These are phyloP conservation scores for Metarhizium anisopliae DNA, from an alignment of 2,329 filamentous ascomycete species.

Conservation along the genomic window DNA sequence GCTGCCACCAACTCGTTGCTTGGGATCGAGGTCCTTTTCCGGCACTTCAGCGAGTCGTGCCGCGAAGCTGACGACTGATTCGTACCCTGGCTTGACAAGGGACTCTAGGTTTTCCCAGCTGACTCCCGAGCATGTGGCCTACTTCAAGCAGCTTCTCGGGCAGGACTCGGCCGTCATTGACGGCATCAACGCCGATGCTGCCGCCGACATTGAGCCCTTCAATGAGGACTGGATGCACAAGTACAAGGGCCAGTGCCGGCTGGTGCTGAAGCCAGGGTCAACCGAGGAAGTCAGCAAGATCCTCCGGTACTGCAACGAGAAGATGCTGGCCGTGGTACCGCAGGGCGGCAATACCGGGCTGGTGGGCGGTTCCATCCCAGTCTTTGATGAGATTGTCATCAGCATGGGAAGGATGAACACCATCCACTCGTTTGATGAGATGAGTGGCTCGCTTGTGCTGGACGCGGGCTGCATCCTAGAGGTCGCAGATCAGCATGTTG, in stretches of 20 bases:
- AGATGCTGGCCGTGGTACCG: constrained; percentile 85
- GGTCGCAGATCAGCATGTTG: constrained; percentile 76
- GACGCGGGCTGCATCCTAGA: constrained; percentile 91
- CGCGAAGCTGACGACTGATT: constrained; percentile 71
- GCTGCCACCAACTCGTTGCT: not conserved
- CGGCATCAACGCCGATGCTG: constrained; percentile 59
- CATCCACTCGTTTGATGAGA: constrained; percentile 85
- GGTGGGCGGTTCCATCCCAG: constrained; percentile 89
- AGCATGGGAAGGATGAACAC: constrained; percentile 84
- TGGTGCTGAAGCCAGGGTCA: constrained; percentile 78
- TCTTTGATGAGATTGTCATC: constrained; percentile 97
- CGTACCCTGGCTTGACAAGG: constrained; percentile 75
- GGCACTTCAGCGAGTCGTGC: constrained; percentile 12
- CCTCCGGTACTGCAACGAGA: constrained; percentile 89
- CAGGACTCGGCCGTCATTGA: constrained; percentile 74
- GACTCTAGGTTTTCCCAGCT: constrained; percentile 67
- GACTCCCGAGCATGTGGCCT: constrained; percentile 68
- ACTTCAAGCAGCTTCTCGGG: constrained; percentile 76
- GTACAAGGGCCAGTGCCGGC: constrained; percentile 79
- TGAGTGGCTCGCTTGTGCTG: constrained; percentile 80
- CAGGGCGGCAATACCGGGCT: constrained; percentile 96
- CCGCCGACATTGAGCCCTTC: constrained; percentile 81
- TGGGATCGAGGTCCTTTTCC: constrained; percentile 13
- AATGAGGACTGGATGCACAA: constrained; percentile 99
- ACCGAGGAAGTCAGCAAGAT: constrained; percentile 87